Evolutionary conservation across 345 rosid species (phyloP), one percentile per base, ranked within the genome.

Genomic region (Theobroma cacao): DNA sequence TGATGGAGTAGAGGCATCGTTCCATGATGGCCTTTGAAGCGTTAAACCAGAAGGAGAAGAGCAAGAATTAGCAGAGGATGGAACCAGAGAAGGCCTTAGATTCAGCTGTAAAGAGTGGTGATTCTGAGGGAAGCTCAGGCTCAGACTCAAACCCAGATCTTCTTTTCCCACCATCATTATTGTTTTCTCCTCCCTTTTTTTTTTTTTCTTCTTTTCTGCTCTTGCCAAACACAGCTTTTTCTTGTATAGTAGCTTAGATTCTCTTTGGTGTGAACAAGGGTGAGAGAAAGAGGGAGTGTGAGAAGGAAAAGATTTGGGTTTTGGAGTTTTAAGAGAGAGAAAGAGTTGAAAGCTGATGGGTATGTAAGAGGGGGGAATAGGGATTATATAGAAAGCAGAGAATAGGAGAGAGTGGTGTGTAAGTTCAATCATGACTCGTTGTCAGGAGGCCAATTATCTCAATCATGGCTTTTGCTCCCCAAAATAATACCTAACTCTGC

Each of bases 61-160:
- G 66, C 84, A 71, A 68, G 85, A 74, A 74, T 80, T 72, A 34
- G 89, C 74, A 61, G 88, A 81, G 0, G 87, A 77, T 5, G 76
- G 74, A 17, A 81, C 63, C 64, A 80, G 36, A 14, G 89, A 83
- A 6, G 94, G 82, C 84, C 78, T 80, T 43, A 84, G 92, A 83
- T 90, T 89, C n/a, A 89, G 87, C 82, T 92, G 93, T 36, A 79
- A 76, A 74, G 91, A 77, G 47, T 73, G 81, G 13, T 78, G 81
- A 17, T 81, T 82, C 65, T 83, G 86, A n/a, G 94, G 88, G 58
- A 83, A 83, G 77, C 88, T 89, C 87, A 92, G 85, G 86, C 98
- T 82, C 58, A 94, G 84, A 78, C 94, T 90, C 82, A 96, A 80
- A 62, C 99, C 97, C 79, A 96, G 84, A 84, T 91, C 99, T 45